phyloP scores from a whole-genome alignment of 371 early-diverging fungal species.

The Batkoa obscura region DNA sequence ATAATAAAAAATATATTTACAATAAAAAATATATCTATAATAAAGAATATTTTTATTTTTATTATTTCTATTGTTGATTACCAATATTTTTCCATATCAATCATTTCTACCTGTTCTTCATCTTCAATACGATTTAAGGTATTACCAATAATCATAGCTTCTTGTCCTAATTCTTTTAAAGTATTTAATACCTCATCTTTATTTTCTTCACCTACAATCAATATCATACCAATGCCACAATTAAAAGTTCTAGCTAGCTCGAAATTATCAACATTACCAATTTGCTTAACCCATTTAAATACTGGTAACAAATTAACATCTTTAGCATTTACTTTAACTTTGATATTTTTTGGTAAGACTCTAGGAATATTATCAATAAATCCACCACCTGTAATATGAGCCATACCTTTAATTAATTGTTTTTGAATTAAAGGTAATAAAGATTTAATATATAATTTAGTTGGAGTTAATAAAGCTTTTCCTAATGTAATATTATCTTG shows the following conservation, averaged over 20 bases:
- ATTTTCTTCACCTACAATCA: slow-evolving; percentile 50
- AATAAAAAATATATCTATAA: too few relatives aligned
- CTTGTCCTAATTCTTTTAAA: slow-evolving; percentile 42
- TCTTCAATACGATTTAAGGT: neutral
- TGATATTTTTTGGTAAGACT: slow-evolving; percentile 65
- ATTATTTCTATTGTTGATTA: too few relatives aligned
- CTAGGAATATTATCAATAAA: slow-evolving; percentile 94
- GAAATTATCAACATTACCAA: slow-evolving; percentile 49
- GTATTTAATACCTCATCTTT: slow-evolving; percentile 34
- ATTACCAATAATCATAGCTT: slow-evolving; percentile 19
- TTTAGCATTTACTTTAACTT: slow-evolving; percentile 57
- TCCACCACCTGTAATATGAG: slow-evolving; percentile 96
- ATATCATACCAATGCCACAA: slow-evolving; percentile 95
- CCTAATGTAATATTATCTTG: slow-evolving; percentile 37
- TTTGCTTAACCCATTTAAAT: slow-evolving; percentile 81
- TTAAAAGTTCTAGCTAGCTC: slow-evolving; percentile 95
- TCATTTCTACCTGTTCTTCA: neutral
- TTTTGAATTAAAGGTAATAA: slow-evolving; percentile 61
- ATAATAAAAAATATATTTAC: too few relatives aligned
- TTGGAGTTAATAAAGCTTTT: slow-evolving; percentile 74
- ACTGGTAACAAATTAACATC: slow-evolving; percentile 72
- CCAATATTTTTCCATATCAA: too few relatives aligned
- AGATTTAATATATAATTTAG: slow-evolving; percentile 83
- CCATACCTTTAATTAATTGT: slow-evolving; percentile 78
- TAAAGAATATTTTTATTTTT: too few relatives aligned